These are phyloP conservation scores for Jaltomata sinuosa DNA, from an alignment of 257 asterid genomes.

Conservation along the genomic window DNA sequence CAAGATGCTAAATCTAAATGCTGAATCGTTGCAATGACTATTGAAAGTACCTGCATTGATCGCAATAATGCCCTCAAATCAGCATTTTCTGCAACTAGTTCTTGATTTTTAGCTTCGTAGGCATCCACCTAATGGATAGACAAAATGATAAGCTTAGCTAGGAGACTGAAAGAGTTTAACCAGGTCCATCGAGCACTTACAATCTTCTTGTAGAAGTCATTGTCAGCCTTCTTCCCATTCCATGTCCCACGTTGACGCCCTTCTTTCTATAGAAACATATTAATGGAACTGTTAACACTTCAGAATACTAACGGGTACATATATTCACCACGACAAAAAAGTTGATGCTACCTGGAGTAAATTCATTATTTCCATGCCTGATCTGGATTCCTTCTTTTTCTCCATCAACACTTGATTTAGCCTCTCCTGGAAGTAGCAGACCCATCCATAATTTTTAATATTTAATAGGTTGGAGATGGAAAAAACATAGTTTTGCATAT, in stretches of 20 bases:
- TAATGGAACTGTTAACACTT: slow-evolving; percentile 6
- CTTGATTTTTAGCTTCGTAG: slow-evolving; percentile 91
- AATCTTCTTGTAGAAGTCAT: slow-evolving; percentile 86
- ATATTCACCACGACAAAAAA: background rate
- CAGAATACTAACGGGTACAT: background rate
- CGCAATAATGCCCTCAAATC: slow-evolving; percentile 91
- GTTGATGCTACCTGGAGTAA: slow-evolving; percentile 58
- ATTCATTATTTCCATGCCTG: slow-evolving; percentile 98
- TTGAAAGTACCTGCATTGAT: slow-evolving; percentile 71
- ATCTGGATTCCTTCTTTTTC: slow-evolving; percentile 96
- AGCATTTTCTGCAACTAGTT: slow-evolving; percentile 84
- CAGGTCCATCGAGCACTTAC: slow-evolving; percentile 35
- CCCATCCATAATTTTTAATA: background rate
- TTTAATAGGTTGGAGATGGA: background rate
- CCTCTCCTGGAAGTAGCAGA: slow-evolving; percentile 49
- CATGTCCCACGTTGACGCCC: slow-evolving; percentile 99
- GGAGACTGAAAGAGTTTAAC: background rate
- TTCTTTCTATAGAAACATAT: slow-evolving; percentile 61
- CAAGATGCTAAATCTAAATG: background rate
- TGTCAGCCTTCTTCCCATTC: slow-evolving; percentile 85
- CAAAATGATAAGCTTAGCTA: background rate
- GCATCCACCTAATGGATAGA: slow-evolving; percentile 73
- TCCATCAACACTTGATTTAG: slow-evolving; percentile 89
- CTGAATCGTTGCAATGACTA: background rate
- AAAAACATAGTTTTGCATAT: background rate